Percentiles rank a stretch among this genome's conserved stretches.
Conservation (phyloP, 306 rosid genomes). For the Dalbergia cultrata region DNA sequence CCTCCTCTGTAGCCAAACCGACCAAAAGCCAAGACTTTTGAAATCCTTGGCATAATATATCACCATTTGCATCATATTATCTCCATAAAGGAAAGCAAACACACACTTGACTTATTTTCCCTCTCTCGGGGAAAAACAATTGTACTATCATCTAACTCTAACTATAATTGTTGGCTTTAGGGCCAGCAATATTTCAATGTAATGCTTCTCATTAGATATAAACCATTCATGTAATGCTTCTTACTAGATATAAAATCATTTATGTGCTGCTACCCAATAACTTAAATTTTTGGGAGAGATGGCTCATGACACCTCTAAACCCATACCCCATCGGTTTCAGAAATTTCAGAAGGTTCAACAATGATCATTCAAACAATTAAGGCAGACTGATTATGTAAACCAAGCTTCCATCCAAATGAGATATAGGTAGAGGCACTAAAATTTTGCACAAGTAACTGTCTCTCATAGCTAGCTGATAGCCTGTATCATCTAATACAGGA, state of each 20-base stretch:
- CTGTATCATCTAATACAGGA: neutral
- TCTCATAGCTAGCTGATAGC: neutral
- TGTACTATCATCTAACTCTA: constrained; percentile 7
- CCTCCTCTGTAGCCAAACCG: constrained; percentile 28
- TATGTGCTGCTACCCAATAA: no score
- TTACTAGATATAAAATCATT: no score
- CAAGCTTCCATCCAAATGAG: constrained; percentile 29
- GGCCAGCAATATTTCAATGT: constrained; percentile 24
- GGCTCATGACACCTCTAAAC: neutral
- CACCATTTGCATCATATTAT: constrained; percentile 37
- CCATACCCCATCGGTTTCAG: constrained; percentile 21
- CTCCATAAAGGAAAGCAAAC: constrained; percentile 9
- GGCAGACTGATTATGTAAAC: constrained; percentile 11
- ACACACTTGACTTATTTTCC: constrained; percentile 16
- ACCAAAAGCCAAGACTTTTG: neutral
- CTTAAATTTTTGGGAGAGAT: no score
- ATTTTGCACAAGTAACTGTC: constrained; percentile 30
- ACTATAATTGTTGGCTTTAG: constrained; percentile 20
- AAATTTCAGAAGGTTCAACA: constrained; percentile 15
- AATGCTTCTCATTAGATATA: neutral
- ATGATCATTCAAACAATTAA: constrained; percentile 32
- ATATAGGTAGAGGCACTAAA: constrained; percentile 38
- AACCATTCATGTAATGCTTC: no score
- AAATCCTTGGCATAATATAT: constrained; percentile 19
- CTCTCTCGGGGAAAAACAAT: constrained; percentile 19